Base-by-base conservation (phyloP, 2,329 filamentous ascomycete genomes). In the Apiospora pterosperma region DNA sequence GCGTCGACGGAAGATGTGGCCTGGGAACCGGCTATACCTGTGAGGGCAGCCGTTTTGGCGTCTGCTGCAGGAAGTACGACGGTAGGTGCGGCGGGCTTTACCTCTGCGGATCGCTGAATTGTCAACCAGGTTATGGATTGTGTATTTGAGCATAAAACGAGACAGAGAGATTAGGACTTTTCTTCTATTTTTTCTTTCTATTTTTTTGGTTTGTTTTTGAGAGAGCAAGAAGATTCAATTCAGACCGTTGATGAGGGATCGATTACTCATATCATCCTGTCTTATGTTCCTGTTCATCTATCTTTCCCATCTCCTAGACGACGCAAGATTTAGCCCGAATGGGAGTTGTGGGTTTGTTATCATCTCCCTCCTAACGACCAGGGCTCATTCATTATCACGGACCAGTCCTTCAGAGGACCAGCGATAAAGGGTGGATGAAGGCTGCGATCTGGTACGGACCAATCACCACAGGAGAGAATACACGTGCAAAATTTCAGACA, bases 1-100 rank as follows among this genome's bases (percentile, higher is more conserved):
- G 69, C 21, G 36, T 23, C 61, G 67, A 72, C 38, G 70, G 70
- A n/a, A 65, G 61, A 4, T 72, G 69, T 36, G 69, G 70, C 19
- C 68, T 68, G 23, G 52, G 61, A 14, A 61, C 63, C 21, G 68
- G 67, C 12, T 67, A 65, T 38, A 72, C 69, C 55, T 72, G 69
- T 61, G 58, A 36, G 21, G 67, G 68, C 14, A 70, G 64, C 23
- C 1, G 4, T 7, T 69, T 65, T 58, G 69, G 70, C 28, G 19
- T 64, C 12, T 72, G 70, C 64, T 72, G 69, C 61, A 66, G 36
- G 21, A n/a, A 66, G 36, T 48, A 52, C 36, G 42, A 64, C 44
- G 55, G 62, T 21, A 61, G 62, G 12, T 71, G 70, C 21, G 68
- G 28, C n/a, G 48, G 69, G 34, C 55, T 70, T 55, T 69, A 68